Evolutionary conservation across 805 yeast genomes (phyloP).

Genomic region (Starmerella sp.): DNA sequence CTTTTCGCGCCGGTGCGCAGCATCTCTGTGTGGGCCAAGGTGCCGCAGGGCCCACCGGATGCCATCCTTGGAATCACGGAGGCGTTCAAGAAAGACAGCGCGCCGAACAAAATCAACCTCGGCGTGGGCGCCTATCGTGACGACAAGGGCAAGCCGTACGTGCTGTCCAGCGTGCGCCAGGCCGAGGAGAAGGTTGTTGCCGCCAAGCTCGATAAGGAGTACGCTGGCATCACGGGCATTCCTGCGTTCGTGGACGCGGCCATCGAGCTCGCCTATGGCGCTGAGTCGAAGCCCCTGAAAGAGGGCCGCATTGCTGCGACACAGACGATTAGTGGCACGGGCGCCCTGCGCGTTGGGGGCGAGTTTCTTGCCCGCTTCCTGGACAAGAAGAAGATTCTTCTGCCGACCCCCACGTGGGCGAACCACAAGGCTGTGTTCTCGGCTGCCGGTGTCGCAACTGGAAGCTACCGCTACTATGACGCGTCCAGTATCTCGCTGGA

Average conservation of each 20-base stretch:
- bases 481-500: conserved; percentile 50
- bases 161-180: conserved; percentile 60
- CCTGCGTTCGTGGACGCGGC: conserved; percentile 56
- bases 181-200: conserved; percentile 48
- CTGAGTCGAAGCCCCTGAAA: conserved; percentile 44
- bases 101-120: conserved; percentile 39
- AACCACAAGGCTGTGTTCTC: conserved; percentile 75
- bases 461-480: conserved; percentile 63
- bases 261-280: conserved; percentile 58
- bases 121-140: conserved; percentile 95
- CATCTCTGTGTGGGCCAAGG: conserved; percentile 32
- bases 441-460: conserved; percentile 54
- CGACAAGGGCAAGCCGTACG: conserved; percentile 76
- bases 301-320: conserved; percentile 64
- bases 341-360: conserved; percentile 77
- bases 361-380: conserved; percentile 60
- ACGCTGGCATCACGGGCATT: conserved; percentile 76
- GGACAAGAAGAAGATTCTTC: conserved; percentile 43
- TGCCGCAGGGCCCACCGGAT: conserved; percentile 66
- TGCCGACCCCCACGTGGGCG: conserved; percentile 92
- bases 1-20: conserved; percentile 1
- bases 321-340: conserved; percentile 92
- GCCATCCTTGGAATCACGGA: conserved; percentile 68
- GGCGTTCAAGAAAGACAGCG: conserved; percentile 53
- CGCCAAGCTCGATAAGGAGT: conserved; percentile 60